Evolutionary conservation across 164 flowering plant species (phyloP).

Genomic region (Dillenia suffruticosa): DNA sequence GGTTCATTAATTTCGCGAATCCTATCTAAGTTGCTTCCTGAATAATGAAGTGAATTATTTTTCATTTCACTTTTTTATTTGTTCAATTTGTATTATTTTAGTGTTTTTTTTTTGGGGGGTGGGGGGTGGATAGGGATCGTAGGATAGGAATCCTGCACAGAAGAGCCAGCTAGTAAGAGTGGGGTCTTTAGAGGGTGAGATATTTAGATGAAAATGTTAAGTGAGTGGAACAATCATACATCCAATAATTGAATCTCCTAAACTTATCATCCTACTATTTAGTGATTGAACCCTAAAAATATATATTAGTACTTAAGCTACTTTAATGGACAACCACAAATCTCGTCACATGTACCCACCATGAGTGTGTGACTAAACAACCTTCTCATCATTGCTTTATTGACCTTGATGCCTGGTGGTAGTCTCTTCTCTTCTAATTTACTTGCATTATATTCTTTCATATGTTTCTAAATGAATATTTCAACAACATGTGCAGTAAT

Average conservation of each 20-base stretch:
- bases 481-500: no score
- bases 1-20: no score
- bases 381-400: background rate
- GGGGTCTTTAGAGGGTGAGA: conserved; percentile 1
- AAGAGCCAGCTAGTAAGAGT: conserved; percentile 4
- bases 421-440: background rate
- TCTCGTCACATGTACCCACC: background rate
- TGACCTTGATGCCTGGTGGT: background rate
- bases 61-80: background rate
- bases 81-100: conserved; percentile 1
- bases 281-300: conserved; percentile 4
- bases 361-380: background rate
- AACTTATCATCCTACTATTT: background rate
- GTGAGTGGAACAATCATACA: conserved; percentile 12
- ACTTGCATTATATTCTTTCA: no score
- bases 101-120: no score
- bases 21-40: no score
- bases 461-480: no score
- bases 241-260: conserved; percentile 18
- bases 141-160: conserved; percentile 21
- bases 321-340: background rate
- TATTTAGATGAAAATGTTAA: background rate
- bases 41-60: no score
- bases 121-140: background rate
- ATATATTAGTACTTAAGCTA: no score